These are phyloP conservation scores for Neurospora sp. DNA, from an alignment of 495 filamentous ascomycete species.

Conservation along the genomic window DNA sequence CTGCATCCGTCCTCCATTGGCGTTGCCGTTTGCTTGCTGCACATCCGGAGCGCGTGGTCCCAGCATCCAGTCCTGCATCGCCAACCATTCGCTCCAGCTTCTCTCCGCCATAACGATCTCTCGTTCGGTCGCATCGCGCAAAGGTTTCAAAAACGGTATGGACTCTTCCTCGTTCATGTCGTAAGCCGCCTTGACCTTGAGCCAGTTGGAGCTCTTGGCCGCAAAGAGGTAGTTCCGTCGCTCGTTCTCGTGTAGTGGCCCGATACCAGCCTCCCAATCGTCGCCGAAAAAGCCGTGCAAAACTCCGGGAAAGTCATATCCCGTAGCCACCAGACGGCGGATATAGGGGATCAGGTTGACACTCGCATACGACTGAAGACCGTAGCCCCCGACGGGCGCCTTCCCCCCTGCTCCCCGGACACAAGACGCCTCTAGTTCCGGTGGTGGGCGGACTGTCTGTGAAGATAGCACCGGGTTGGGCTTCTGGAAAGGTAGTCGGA, in stretches of 20 bases:
- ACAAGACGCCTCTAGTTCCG: slow-evolving; percentile 1
- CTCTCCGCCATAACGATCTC: slow-evolving; percentile 81
- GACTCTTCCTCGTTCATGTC: slow-evolving; percentile 73
- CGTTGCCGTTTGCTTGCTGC: not conserved
- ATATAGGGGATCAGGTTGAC: slow-evolving; percentile 82
- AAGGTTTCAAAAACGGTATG: slow-evolving; percentile 74
- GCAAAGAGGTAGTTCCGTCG: slow-evolving; percentile 91
- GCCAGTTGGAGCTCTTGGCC: slow-evolving; percentile 84
- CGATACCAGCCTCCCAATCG: slow-evolving; percentile 71
- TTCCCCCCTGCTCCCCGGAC: not conserved
- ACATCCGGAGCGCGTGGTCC: slow-evolving; percentile 42
- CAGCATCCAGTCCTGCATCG: slow-evolving; percentile 95
- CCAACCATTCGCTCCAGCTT: slow-evolving; percentile 76
- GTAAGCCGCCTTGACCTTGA: slow-evolving; percentile 78
- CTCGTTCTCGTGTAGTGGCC: slow-evolving; percentile 78
- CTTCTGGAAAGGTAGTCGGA: slow-evolving; percentile 61
- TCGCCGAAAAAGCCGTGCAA: slow-evolving; percentile 94
- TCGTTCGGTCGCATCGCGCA: slow-evolving; percentile 60
- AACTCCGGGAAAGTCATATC: slow-evolving; percentile 74
- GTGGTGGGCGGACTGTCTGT: slow-evolving; percentile 13
- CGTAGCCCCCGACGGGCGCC: not conserved
- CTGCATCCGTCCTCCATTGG: not conserved
- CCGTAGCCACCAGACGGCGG: slow-evolving; percentile 81
- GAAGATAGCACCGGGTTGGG: slow-evolving; percentile 24
- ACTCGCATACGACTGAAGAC: slow-evolving; percentile 24